Evolutionary conservation across 768 basidiomycete genomes (phyloP).

Genomic region (Jaapia argillacea): DNA sequence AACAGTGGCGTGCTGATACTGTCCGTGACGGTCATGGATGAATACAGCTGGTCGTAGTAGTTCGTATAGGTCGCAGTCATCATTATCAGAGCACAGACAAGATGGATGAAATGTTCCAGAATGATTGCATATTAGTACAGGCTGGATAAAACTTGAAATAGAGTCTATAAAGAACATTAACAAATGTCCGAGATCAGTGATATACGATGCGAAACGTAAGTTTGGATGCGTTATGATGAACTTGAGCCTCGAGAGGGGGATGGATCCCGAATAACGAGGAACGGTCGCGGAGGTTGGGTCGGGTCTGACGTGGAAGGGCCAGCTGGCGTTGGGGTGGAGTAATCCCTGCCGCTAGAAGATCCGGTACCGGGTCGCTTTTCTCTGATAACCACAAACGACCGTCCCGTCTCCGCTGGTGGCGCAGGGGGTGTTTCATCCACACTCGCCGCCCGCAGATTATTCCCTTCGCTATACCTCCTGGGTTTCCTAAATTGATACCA

Average conservation of each 20-base stretch:
- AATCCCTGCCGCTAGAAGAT: too few species aligned
- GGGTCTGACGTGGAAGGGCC: too few species aligned
- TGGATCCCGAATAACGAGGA: too few species aligned
- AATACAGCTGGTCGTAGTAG: not conserved
- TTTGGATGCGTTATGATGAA: too few species aligned
- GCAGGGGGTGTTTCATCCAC: not conserved
- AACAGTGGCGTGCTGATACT: too few species aligned
- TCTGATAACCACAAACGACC: conserved; percentile 25
- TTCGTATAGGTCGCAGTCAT: not conserved
- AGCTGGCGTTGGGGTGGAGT: too few species aligned
- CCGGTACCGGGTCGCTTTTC: conserved; percentile 6
- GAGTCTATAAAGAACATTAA: too few species aligned
- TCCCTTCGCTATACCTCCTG: conserved; percentile 51
- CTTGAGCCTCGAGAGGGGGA: too few species aligned
- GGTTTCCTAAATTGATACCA: conserved; percentile 59
- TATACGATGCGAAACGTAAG: too few species aligned
- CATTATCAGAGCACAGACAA: conserved; percentile 2
- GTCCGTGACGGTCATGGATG: not conserved
- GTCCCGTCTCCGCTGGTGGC: conserved; percentile 12
- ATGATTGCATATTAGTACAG: conserved; percentile 8
- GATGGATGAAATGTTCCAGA: conserved; percentile 3
- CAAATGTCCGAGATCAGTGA: too few species aligned
- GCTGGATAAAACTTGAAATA: conserved; percentile 10
- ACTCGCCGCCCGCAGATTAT: conserved; percentile 19
- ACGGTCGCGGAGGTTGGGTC: too few species aligned